Evolutionary conservation across 1,284 basidiomycete genomes (phyloP), one percentile per base, ranked within the genome.

Genomic region (Malassezia globosa): DNA sequence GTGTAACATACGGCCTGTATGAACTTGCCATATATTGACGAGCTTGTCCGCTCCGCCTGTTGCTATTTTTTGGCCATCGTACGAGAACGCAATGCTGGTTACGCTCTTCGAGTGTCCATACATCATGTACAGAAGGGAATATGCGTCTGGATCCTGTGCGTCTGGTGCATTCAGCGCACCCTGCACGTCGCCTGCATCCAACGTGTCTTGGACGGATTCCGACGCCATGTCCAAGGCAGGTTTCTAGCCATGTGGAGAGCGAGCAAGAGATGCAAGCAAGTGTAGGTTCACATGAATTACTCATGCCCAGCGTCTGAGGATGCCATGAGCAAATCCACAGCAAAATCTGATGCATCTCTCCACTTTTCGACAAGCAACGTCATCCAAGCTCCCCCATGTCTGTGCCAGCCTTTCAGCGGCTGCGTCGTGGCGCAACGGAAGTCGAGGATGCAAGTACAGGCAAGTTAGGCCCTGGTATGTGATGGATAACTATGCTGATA

Each of bases 71-170:
- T 49, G 42, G 0, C 76, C 77, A 48, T 76, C 72, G 0, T 72
- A 72, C 1, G 74, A 74, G 64, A 78, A 77, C 16, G 61, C 60
- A 16, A 77, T 52, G 2, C 72, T 63, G 1, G 76, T 75, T 18
- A 77, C 63, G 3, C 67, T 58, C 22, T 73, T 68, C 3, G 64
- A 54, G 61, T 78, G 77, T 0, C 73, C 77, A 7, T 51, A 45
- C 0, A 78, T 60, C 0, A 74, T 74, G 49, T 72, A 73, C 16
- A 65, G 42, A 2, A 72, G 60, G 16, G 46, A 11, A 45, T 61
- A 64, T 5, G 29, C 29, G 0, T n/a, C n/a, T n/a, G n/a, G 46
- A 39, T 25, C 46, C 5, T 5, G 37, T 3, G 46, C 23, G 41
- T 13, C 27, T 8, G n/a, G 13, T 7, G 7, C 18, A 16, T n/a